Evolutionary conservation across 2,329 filamentous ascomycete genomes (phyloP).

Genomic region (Colletotrichum sp.): DNA sequence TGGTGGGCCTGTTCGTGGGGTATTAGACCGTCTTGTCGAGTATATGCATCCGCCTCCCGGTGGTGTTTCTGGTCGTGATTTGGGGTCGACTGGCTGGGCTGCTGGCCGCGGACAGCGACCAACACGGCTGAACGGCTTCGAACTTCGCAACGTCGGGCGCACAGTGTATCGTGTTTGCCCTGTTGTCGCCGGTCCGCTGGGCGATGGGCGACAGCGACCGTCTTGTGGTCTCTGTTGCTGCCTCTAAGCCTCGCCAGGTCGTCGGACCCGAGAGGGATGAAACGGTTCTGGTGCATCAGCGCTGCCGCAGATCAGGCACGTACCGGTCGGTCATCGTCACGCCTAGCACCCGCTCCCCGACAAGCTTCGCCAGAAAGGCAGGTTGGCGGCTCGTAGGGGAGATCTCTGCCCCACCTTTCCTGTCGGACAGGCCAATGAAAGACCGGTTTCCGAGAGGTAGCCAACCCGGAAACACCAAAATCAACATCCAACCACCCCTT

Average conservation of each 20-base stretch:
- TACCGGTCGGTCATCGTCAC: not conserved
- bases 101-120: not conserved
- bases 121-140: not conserved
- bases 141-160: not conserved
- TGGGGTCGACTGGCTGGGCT: not conserved
- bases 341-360: not conserved
- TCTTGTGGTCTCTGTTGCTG: not conserved
- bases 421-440: not conserved
- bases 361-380: not conserved
- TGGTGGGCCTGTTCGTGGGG: not conserved
- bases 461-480: not conserved
- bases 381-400: not conserved
- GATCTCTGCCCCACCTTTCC: not conserved
- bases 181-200: not conserved
- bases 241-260: not conserved
- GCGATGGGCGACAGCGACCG: not conserved
- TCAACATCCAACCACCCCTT: not conserved
- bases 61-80: not conserved
- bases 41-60: not conserved
- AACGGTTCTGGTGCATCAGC: slow-evolving; percentile 18
- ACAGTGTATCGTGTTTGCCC: not conserved
- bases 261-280: slow-evolving; percentile 12
- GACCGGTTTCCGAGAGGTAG: not conserved
- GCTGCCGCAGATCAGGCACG: slow-evolving; percentile 17
- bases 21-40: not conserved